Conservation (phyloP, 2,329 filamentous ascomycete genomes). For the Ceratocystis ficicola region DNA sequence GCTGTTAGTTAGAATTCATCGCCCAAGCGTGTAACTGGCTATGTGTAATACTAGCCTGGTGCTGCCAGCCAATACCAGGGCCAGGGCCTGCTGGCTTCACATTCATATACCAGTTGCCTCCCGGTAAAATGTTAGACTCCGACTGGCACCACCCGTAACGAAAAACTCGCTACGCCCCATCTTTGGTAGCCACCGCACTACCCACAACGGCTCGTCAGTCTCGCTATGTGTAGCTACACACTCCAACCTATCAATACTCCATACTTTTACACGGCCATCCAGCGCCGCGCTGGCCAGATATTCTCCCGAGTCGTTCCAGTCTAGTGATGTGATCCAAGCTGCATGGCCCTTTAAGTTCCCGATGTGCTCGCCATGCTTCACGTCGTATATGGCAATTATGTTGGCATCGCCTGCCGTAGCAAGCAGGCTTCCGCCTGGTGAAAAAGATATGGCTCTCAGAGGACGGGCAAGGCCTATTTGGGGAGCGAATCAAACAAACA, state of each 20-base stretch:
- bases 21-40: background rate
- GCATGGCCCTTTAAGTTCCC: constrained; percentile 68
- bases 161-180: constrained; percentile 57
- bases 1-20: background rate
- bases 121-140: constrained; percentile 68
- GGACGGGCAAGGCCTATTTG: constrained; percentile 17
- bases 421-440: constrained; percentile 68
- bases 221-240: constrained; percentile 93
- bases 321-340: constrained; percentile 80
- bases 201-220: constrained; percentile 74
- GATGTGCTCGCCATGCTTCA: constrained; percentile 82
- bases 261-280: constrained; percentile 91
- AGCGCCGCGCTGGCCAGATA: constrained; percentile 78
- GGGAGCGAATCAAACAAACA: too few relatives aligned
- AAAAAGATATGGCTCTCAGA: constrained; percentile 76
- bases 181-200: constrained; percentile 72
- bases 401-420: constrained; percentile 83
- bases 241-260: constrained; percentile 70
- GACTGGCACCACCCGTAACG: constrained; percentile 64
- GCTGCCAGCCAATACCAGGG: too few relatives aligned
- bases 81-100: background rate
- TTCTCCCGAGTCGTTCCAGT: constrained; percentile 90
- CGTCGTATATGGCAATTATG: constrained; percentile 84
- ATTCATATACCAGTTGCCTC: constrained; percentile 60
- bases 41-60: background rate